Conservation (phyloP, 345 rosid species). For the Hibiscus tridactylites region DNA sequence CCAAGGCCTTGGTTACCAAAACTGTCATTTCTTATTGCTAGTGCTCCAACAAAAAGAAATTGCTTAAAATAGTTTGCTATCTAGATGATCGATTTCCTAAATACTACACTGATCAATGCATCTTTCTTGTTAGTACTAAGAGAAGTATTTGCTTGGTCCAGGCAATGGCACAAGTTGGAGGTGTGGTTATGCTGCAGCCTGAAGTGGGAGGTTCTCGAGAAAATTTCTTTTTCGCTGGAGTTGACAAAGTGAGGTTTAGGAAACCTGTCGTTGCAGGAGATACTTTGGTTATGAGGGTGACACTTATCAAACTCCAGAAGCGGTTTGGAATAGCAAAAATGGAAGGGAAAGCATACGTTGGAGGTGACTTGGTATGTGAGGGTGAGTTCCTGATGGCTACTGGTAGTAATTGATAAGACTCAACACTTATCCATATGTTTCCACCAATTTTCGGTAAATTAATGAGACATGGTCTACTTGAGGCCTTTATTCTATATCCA, state of each 20-base stretch:
- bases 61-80: not conserved
- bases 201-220: conserved; percentile 76
- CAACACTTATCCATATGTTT: not conserved
- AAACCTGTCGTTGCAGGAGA: conserved; percentile 95
- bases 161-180: conserved; percentile 99
- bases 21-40: not conserved
- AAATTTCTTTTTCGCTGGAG: conserved; percentile 84
- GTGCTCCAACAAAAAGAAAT: not conserved
- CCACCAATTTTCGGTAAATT: not conserved
- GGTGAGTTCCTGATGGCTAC: conserved; percentile 93
- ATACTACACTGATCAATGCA: not conserved
- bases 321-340: conserved; percentile 88
- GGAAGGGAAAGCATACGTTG: conserved; percentile 97
- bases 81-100: not conserved
- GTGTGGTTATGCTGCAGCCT: conserved; percentile 83
- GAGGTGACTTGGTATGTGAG: conserved; percentile 70
- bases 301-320: conserved; percentile 66
- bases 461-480: not conserved
- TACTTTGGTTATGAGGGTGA: conserved; percentile 93
- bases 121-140: not conserved
- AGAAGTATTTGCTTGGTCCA: conserved; percentile 20
- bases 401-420: conserved; percentile 33
- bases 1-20: not conserved
- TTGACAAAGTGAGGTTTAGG: conserved; percentile 85
- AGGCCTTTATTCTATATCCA: not conserved